Evolutionary conservation across 73 alveolate genomes (phyloP).

Genomic region (Tetrahymena malaccensis): DNA sequence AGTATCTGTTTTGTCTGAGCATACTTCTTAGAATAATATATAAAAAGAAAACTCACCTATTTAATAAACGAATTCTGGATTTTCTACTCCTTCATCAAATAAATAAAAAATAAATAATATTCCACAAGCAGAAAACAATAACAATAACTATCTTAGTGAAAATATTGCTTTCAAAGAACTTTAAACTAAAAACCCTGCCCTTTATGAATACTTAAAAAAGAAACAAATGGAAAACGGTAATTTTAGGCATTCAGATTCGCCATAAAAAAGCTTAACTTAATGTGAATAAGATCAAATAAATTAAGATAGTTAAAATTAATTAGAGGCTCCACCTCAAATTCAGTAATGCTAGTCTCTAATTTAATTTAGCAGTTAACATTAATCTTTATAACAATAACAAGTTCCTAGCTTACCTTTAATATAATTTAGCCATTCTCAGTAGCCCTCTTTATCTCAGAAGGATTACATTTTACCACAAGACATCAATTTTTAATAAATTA

Average conservation of each 20-base stretch:
- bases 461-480: neutral
- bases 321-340: neutral
- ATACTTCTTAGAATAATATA: neutral
- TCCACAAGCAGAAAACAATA: neutral
- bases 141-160: neutral
- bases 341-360: neutral
- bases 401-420: neutral
- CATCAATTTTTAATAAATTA: neutral
- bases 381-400: neutral
- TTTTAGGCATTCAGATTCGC: neutral
- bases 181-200: neutral
- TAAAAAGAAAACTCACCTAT: neutral
- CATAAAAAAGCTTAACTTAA: neutral
- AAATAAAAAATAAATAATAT: neutral
- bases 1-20: neutral
- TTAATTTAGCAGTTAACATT: neutral
- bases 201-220: neutral
- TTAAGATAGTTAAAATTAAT: neutral
- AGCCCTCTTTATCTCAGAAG: neutral
- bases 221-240: neutral
- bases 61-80: neutral
- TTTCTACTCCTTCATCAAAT: neutral
- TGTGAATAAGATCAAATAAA: neutral
- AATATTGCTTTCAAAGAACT: neutral
- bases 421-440: neutral